Conservation (phyloP, 805 yeast species). For the Schwanniomyces pseudopolymorphus region DNA sequence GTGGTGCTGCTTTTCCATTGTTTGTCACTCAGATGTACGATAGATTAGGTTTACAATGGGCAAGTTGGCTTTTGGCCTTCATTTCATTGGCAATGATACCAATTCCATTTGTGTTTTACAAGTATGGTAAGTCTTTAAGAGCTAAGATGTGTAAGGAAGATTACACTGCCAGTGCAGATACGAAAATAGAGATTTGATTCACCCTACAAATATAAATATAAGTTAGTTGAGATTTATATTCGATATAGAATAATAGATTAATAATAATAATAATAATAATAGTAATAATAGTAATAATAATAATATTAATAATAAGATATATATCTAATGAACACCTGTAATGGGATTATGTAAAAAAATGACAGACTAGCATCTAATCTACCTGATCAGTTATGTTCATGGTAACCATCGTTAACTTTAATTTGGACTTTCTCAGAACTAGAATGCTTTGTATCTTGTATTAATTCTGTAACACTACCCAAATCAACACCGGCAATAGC, state of each 20-base stretch:
- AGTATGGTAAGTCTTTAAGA: conserved; percentile 64
- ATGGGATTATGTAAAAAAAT: too few species aligned
- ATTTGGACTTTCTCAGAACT: conserved; percentile 17
- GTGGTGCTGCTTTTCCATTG: conserved; percentile 85
- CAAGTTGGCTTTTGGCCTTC: conserved; percentile 74
- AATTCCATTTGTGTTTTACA: conserved; percentile 70
- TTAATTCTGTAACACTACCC: conserved; percentile 44
- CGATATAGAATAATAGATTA: background rate
- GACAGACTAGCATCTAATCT: too few species aligned
- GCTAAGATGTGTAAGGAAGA: conserved; percentile 66
- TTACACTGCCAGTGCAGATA: conserved; percentile 26
- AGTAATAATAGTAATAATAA: too few species aligned
- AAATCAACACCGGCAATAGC: conserved; percentile 50
- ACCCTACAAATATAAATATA: too few species aligned
- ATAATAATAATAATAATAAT: background rate
- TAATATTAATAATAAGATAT: too few species aligned
- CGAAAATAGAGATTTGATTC: background rate
- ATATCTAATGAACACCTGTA: too few species aligned
- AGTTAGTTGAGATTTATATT: too few species aligned
- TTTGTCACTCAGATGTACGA: conserved; percentile 81
- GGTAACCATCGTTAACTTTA: background rate
- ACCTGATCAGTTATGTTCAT: background rate
- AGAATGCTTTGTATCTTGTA: conserved; percentile 51
- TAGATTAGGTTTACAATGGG: conserved; percentile 76
- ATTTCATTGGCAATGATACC: conserved; percentile 73